Percentiles rank a stretch among this genome's conserved stretches.
phyloP scores from a whole-genome alignment of 306 rosid species.

The Trifolium repens region DNA sequence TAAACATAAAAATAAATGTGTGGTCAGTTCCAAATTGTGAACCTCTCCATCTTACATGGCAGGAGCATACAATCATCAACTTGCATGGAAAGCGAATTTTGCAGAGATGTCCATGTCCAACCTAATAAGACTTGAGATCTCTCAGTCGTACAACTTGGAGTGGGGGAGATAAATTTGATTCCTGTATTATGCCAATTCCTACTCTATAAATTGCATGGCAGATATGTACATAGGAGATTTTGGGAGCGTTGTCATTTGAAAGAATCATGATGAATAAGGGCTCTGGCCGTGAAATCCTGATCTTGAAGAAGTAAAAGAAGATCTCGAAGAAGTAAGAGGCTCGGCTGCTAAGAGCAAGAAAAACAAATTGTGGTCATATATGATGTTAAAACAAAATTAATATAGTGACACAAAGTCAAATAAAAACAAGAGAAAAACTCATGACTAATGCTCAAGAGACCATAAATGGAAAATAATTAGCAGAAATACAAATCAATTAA shows the following conservation, averaged over 20 bases:
- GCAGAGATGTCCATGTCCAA: conserved; percentile 39
- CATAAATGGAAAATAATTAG: conserved; percentile 32
- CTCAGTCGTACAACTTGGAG: conserved; percentile 44
- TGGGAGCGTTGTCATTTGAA: conserved; percentile 24
- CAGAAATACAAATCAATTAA: conserved; percentile 1
- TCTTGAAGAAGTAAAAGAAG: conserved; percentile 54
- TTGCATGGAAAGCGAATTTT: conserved; percentile 26
- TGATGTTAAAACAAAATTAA: conserved; percentile 34
- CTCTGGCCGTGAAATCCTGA: conserved; percentile 44
- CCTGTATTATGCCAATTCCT: conserved; percentile 39
- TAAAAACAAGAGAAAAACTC: neutral
- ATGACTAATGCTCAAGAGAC: neutral
- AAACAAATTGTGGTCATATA: conserved; percentile 16
- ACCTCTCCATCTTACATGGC: conserved; percentile 41
- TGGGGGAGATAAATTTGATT: conserved; percentile 32
- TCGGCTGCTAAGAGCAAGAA: conserved; percentile 54
- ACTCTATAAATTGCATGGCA: conserved; percentile 35
- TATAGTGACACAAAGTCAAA: neutral
- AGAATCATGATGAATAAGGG: conserved; percentile 42
- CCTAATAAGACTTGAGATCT: conserved; percentile 33
- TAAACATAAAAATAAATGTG: conserved; percentile 29
- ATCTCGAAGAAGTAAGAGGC: conserved; percentile 53
- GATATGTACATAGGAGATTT: conserved; percentile 56
- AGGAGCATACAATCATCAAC: conserved; percentile 35
- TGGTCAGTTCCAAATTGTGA: conserved; percentile 40